Evolutionary conservation across 805 yeast genomes (phyloP).

Genomic region (Kuraishia floccosa): DNA sequence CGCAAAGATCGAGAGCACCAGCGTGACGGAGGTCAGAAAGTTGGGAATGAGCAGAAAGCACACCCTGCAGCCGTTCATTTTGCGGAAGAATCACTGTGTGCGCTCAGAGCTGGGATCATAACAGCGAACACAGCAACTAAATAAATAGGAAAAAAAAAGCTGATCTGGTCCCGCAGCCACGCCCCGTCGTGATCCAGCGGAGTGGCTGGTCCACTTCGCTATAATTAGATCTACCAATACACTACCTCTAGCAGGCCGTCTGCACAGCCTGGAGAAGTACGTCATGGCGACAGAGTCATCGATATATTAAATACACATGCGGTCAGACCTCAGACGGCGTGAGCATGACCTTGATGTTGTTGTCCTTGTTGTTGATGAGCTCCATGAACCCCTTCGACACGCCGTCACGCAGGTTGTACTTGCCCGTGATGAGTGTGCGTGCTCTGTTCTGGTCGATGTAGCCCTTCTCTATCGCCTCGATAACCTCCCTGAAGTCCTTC

Average conservation of each 20-base stretch:
- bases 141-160: too few relatives aligned
- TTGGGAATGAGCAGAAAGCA: constrained; percentile 14
- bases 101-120: too few relatives aligned
- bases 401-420: constrained; percentile 35
- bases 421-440: constrained; percentile 40
- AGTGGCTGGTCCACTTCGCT: too few relatives aligned
- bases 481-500: constrained; percentile 45
- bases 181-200: too few relatives aligned
- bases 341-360: constrained; percentile 42
- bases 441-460: constrained; percentile 30
- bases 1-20: constrained; percentile 35
- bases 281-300: too few relatives aligned
- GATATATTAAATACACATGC: too few relatives aligned
- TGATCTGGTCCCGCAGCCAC: too few relatives aligned
- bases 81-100: too few relatives aligned
- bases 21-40: constrained; percentile 25
- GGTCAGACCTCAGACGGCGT: constrained; percentile 31
- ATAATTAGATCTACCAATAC: constrained; percentile 2
- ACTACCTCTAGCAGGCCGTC: too few relatives aligned
- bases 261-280: too few relatives aligned
- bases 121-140: too few relatives aligned
- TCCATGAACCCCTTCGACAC: constrained; percentile 42
- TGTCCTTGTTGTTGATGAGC: constrained; percentile 38
- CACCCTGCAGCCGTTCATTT: constrained; percentile 15
- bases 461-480: constrained; percentile 36